A percentile compares a stretch with the other conserved stretches of the same genome.
Evolutionary conservation across 2,329 filamentous ascomycete species (phyloP).

Genomic region (Fusarium sp.): DNA sequence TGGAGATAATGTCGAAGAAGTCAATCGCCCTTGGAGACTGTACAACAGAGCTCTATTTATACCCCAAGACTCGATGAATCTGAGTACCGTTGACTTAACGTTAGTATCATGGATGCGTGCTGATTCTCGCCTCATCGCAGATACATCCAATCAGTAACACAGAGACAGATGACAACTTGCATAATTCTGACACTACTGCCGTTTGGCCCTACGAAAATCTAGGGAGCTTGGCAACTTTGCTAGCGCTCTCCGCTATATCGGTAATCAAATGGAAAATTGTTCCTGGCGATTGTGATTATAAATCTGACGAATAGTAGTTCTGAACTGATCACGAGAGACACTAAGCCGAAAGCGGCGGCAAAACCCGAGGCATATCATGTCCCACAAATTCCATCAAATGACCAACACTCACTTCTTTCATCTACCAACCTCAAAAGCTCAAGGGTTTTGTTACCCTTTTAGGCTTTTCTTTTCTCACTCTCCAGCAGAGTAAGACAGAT

Average conservation of each 20-base stretch:
- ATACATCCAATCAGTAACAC: background rate
- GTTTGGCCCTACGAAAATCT: background rate
- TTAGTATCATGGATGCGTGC: background rate
- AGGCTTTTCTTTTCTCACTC: background rate
- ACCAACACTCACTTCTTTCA: background rate
- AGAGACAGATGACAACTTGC: background rate
- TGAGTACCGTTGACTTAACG: background rate
- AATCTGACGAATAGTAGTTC: background rate
- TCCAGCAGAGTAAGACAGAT: background rate
- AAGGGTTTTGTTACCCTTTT: background rate
- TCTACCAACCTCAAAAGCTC: background rate
- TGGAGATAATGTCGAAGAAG: rapidly evolving
- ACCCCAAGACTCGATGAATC: background rate
- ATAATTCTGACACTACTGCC: background rate
- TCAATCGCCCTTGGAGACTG: rapidly evolving
- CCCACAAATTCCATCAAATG: background rate
- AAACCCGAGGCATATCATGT: background rate
- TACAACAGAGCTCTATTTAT: background rate
- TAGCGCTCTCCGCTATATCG: background rate
- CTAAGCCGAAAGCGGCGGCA: background rate
- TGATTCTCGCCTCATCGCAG: background rate
- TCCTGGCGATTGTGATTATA: background rate
- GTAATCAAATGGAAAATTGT: background rate
- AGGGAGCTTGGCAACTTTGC: background rate
- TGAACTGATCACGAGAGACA: background rate